Evolutionary conservation across 495 filamentous ascomycete genomes (phyloP).

Genomic region (Physcia stellaris): DNA sequence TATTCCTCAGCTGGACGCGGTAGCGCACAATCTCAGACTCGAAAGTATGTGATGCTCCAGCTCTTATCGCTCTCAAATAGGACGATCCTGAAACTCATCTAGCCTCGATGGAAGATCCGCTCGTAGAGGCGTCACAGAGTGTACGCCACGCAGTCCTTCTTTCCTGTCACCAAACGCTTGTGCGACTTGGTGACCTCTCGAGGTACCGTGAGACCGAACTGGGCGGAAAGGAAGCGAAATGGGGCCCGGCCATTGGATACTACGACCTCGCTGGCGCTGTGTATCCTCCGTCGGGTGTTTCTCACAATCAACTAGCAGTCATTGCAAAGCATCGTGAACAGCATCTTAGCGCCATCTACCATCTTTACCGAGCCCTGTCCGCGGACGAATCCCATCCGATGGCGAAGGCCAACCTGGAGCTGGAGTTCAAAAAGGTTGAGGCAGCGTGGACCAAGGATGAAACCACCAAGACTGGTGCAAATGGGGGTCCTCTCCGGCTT

Average conservation of each 20-base stretch:
- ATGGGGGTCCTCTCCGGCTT: slow-evolving; percentile 33
- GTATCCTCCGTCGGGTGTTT: slow-evolving; percentile 61
- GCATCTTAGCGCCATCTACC: slow-evolving; percentile 72
- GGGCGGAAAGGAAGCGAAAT: slow-evolving; percentile 52
- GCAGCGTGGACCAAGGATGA: slow-evolving; percentile 46
- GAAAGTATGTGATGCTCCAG: slow-evolving; percentile 31
- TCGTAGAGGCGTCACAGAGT: neutral
- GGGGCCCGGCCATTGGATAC: slow-evolving; percentile 69
- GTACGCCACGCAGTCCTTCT: slow-evolving; percentile 37
- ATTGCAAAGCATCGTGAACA: slow-evolving; percentile 62
- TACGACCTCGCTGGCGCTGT: slow-evolving; percentile 72
- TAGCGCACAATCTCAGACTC: slow-evolving; percentile 54
- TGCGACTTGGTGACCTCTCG: slow-evolving; percentile 80
- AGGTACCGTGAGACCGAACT: slow-evolving; percentile 72
- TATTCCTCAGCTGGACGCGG: slow-evolving; percentile 56
- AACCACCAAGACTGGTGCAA: slow-evolving; percentile 30
- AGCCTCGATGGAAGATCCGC: neutral
- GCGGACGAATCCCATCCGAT: slow-evolving; percentile 57
- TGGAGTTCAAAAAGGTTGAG: slow-evolving; percentile 63
- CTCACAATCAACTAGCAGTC: slow-evolving; percentile 82
- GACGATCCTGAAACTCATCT: slow-evolving; percentile 7
- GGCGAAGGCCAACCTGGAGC: slow-evolving; percentile 60
- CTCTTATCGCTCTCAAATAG: no score
- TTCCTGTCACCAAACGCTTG: slow-evolving; percentile 73
- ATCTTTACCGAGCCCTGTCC: slow-evolving; percentile 72